Evolutionary conservation across 352 stramenopile genomes (phyloP).

Genomic region (Globisporangium nagaii): DNA sequence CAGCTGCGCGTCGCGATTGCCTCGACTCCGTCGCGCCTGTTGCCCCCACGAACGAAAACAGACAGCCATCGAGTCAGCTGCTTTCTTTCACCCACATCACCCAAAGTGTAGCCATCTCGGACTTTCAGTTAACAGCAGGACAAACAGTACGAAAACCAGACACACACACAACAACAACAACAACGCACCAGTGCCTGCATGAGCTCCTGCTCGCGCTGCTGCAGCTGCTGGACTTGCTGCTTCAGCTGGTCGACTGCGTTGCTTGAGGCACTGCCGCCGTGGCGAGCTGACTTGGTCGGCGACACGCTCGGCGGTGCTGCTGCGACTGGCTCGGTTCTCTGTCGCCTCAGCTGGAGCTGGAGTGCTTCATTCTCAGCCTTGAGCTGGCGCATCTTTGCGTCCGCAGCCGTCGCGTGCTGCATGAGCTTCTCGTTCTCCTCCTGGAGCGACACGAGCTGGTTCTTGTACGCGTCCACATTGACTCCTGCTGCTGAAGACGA

Average conservation of each 20-base stretch:
- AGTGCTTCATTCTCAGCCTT: conserved; percentile 45
- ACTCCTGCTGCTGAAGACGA: conserved; percentile 10
- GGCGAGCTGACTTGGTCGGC: conserved; percentile 8
- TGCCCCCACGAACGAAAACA: too few species aligned
- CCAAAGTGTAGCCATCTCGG: neutral
- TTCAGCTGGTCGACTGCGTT: conserved; percentile 33
- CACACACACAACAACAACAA: neutral
- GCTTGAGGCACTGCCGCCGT: neutral
- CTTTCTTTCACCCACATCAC: neutral
- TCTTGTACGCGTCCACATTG: conserved; percentile 29
- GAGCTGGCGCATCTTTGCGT: conserved; percentile 29
- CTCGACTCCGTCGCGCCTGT: conserved; percentile 47
- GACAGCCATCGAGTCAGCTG: neutral
- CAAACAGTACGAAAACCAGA: neutral
- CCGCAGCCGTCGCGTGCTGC: conserved; percentile 15
- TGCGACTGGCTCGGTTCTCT: too few species aligned
- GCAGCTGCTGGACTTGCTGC: conserved; percentile 59
- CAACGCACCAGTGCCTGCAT: conserved; percentile 70
- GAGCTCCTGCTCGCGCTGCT: conserved; percentile 75
- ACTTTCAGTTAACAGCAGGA: neutral
- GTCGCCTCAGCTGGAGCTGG: conserved; percentile 17
- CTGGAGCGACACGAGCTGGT: conserved; percentile 51
- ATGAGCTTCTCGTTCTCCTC: conserved; percentile 59
- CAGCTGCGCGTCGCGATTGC: conserved; percentile 25
- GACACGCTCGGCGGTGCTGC: neutral